phyloP scores from a whole-genome alignment of 805 yeast species.

The Kluyveromyces starmeri region DNA sequence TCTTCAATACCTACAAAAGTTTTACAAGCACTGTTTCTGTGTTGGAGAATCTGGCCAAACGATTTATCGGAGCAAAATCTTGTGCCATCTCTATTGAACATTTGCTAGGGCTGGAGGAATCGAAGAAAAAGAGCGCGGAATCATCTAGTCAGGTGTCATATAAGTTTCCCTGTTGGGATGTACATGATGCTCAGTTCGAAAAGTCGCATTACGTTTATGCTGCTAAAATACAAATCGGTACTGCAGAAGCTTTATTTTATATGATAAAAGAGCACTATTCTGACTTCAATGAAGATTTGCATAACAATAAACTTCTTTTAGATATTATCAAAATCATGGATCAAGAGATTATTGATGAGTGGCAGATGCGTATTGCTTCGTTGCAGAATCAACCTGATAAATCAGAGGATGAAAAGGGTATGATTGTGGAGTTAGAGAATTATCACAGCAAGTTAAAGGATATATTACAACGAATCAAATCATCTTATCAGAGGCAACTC shows the following conservation, averaged over 20 bases:
- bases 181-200: constrained; percentile 30
- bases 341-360: constrained; percentile 46
- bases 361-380: constrained; percentile 34
- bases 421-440: constrained; percentile 19
- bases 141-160: constrained; percentile 22
- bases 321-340: constrained; percentile 61
- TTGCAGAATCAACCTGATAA: constrained; percentile 12
- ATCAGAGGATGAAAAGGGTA: background rate
- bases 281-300: constrained; percentile 63
- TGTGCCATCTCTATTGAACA: constrained; percentile 48
- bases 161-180: constrained; percentile 54
- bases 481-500: constrained; percentile 57
- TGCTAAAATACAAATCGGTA: constrained; percentile 72
- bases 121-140: constrained; percentile 9
- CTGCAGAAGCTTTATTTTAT: constrained; percentile 64
- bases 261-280: constrained; percentile 65
- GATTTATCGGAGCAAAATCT: constrained; percentile 54
- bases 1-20: constrained; percentile 60
- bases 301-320: constrained; percentile 49
- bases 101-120: constrained; percentile 18
- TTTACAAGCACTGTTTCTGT: constrained; percentile 50
- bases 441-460: constrained; percentile 27
- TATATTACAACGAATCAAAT: constrained; percentile 58
- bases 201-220: constrained; percentile 57
- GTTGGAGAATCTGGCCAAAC: constrained; percentile 41